Conservation (phyloP, 176 grass and related monocot species). For the Oryza meridionalis region DNA sequence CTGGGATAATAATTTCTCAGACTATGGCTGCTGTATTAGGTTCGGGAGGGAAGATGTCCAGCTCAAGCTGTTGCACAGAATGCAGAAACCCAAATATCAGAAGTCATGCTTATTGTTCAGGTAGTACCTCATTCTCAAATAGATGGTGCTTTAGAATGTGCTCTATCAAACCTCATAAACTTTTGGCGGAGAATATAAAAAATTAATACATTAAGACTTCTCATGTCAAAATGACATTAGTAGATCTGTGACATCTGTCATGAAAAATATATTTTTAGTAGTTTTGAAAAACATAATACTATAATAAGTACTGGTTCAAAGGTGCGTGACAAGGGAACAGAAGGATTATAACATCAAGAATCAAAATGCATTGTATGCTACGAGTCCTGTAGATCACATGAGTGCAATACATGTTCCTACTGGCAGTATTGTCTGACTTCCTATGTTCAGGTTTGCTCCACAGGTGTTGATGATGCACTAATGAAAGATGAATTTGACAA, state of each 20-base stretch:
- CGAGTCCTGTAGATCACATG: not conserved
- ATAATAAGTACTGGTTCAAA: not conserved
- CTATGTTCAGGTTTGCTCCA: constrained; percentile 76
- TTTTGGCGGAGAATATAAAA: not conserved
- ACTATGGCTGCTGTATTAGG: constrained; percentile 54
- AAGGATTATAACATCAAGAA: not conserved
- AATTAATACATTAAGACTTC: not conserved
- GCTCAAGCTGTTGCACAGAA: constrained; percentile 43
- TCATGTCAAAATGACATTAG: not conserved
- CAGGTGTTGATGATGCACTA: constrained; percentile 69
- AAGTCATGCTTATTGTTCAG: constrained; percentile 99
- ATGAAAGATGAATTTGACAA: constrained; percentile 93
- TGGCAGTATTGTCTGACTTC: constrained; percentile 23
- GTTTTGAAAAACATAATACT: not conserved
- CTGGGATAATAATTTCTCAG: not conserved
- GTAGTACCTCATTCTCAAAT: constrained; percentile 26
- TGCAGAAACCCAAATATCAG: constrained; percentile 57
- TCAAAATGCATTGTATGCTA: constrained; percentile 15
- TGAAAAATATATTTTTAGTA: not conserved
- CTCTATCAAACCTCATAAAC: not conserved
- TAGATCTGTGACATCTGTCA: not conserved
- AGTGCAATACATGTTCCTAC: constrained; percentile 19
- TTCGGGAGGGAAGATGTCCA: constrained; percentile 84
- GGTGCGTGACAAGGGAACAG: not conserved
- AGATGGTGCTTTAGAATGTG: not conserved